Evolutionary conservation across 2,329 filamentous ascomycete species (phyloP), one percentile per base, ranked within the genome.

Genomic region (Samsoniella hepiali): DNA sequence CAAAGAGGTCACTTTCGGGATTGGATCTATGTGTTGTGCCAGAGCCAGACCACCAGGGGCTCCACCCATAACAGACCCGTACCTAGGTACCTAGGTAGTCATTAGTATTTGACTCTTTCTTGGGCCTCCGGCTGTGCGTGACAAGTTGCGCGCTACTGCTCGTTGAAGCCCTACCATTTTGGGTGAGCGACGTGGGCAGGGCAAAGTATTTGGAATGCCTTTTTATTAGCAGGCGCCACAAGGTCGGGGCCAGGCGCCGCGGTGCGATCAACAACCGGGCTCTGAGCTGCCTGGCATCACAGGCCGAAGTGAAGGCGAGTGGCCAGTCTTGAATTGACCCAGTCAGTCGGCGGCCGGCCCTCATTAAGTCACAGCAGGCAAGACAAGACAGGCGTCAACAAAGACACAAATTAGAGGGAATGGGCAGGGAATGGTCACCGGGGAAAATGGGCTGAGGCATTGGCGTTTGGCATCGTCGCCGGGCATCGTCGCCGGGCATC

Each of bases 221-320:
- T 36, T 36, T 47, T 29, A 57, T 45, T 44, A 55, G 31, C 47
- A 34, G 49, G 50, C 51, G 42, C 59, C 59, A 62, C 59, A 47
- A 40, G n/a, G 59, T 45, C 47, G 31, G 40, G 58, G 29, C 38
- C 40, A 36, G 38, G 54, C 47, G 58, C 38, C 36, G 49, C 36
- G 50, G 58, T 32, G 59, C 50, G 51, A 55, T 62, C 51, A 32
- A 62, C 42, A 29, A 45, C 49, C 54, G 47, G 45, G 47, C 47
- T 51, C 36, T 27, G 27, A 11, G 15, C 38, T 40, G 36, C 34
- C 44, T n/a, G 58, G 36, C 45, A 31, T 13, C 32, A 29, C 27
- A 27, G 29, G 40, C 17, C 42, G 40, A 17, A 38, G 38, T 36
- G 4, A 53, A 31, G 17, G 42, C 55, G 17, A 36, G 8, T 42